Percentiles rank a stretch among this genome's conserved stretches.
phyloP scores from a whole-genome alignment of 441 rosid species.

The Melastoma candidum region DNA sequence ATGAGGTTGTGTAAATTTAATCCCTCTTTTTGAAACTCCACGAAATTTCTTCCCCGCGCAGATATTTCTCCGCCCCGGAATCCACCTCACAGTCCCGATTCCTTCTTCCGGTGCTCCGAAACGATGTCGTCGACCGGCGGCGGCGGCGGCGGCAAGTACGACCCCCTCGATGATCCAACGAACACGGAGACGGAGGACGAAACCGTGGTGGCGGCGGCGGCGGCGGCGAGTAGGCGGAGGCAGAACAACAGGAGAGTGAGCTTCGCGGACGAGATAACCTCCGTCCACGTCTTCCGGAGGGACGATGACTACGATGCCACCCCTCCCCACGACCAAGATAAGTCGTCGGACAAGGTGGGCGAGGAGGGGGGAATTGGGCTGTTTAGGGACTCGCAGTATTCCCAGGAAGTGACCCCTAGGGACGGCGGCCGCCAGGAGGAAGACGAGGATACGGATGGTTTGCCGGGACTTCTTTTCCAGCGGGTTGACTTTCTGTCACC shows the following conservation, averaged over 20 bases:
- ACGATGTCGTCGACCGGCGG: too few relatives aligned
- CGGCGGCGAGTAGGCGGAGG: conserved; percentile 53
- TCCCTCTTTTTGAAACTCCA: too few relatives aligned
- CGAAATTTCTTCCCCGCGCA: too few relatives aligned
- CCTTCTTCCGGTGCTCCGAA: too few relatives aligned
- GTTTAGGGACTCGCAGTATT: conserved; percentile 53
- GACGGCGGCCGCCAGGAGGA: conserved; percentile 17
- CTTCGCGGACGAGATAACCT: conserved; percentile 95
- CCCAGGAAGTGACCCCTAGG: conserved; percentile 23
- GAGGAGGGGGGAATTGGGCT: conserved; percentile 29
- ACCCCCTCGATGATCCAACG: conserved; percentile 28
- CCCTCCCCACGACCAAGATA: conserved; percentile 16
- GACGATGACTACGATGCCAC: conserved; percentile 71
- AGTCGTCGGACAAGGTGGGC: conserved; percentile 10
- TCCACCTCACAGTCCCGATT: too few relatives aligned
- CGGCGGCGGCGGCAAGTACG: not conserved
- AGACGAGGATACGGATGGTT: conserved; percentile 17
- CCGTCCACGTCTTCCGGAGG: conserved; percentile 77
- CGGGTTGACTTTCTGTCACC: conserved; percentile 62
- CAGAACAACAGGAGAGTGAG: conserved; percentile 59
- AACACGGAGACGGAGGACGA: conserved; percentile 62
- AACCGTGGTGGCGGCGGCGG: conserved; percentile 52
- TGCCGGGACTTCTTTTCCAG: conserved; percentile 37
- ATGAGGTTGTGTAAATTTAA: too few relatives aligned
- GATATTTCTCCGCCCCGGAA: too few relatives aligned